A percentile compares a stretch with the other conserved stretches of the same genome.
These are phyloP conservation scores for Leishmania gerbilli DNA, from an alignment of 208 protist species.

Conservation along the genomic window DNA sequence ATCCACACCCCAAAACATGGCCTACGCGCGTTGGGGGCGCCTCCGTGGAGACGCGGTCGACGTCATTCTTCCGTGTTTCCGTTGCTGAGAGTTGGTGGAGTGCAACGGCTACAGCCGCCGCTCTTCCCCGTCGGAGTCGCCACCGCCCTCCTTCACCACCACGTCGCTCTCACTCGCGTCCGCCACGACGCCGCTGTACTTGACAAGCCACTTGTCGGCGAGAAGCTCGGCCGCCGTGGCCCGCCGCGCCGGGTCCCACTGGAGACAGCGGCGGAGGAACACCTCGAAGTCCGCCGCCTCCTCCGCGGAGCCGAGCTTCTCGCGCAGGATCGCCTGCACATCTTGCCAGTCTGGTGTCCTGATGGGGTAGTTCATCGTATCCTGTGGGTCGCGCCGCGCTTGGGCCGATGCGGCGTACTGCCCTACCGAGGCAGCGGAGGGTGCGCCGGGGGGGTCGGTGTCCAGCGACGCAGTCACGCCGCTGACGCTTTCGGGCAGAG, in stretches of 20 bases:
- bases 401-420: background rate
- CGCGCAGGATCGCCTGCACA: conserved; percentile 33
- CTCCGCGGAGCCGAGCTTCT: conserved; percentile 29
- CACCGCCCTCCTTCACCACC: background rate
- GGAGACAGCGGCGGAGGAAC: conserved; percentile 48
- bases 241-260: conserved; percentile 58
- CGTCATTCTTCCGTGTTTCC: too few species aligned
- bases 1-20: too few species aligned
- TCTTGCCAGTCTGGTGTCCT: conserved; percentile 42
- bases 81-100: too few species aligned
- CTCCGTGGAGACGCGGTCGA: too few species aligned
- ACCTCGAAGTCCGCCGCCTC: conserved; percentile 43
- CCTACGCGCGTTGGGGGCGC: too few species aligned
- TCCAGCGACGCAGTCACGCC: too few species aligned
- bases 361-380: conserved; percentile 30
- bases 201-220: conserved; percentile 38
- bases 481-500: background rate
- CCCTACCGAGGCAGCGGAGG: too few species aligned
- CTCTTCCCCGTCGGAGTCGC: background rate
- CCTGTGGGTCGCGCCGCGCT: background rate
- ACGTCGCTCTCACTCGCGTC: conserved; percentile 12
- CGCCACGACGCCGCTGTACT: conserved; percentile 20
- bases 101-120: background rate
- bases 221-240: conserved; percentile 40
- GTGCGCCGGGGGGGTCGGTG: background rate